Conservation (phyloP, 306 rosid genomes). For the Prunus davidiana region DNA sequence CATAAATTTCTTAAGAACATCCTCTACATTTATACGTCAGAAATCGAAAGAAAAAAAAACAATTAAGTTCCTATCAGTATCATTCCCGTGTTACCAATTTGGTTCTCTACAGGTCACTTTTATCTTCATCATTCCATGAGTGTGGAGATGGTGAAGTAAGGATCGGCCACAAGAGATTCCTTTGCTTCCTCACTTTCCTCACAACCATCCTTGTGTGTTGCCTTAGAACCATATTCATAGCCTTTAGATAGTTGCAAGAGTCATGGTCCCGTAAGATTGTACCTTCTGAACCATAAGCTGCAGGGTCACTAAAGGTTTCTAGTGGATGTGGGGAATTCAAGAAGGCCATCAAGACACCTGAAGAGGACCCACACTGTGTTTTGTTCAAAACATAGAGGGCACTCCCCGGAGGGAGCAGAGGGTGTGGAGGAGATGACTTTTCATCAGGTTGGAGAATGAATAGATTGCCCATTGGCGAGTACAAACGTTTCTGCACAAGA, state of each 20-base stretch:
- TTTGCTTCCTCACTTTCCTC: conserved; percentile 32
- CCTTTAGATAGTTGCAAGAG: conserved; percentile 67
- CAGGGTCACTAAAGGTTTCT: conserved; percentile 63
- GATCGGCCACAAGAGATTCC: conserved; percentile 49
- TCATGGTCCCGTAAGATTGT: conserved; percentile 62
- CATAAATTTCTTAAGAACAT: not conserved
- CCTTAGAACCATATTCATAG: conserved; percentile 43
- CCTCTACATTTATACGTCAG: not conserved
- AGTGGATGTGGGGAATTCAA: conserved; percentile 67
- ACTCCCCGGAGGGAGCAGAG: conserved; percentile 52
- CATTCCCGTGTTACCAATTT: conserved; percentile 25
- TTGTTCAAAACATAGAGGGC: conserved; percentile 47
- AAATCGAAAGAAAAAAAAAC: too few relatives aligned
- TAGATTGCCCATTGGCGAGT: conserved; percentile 68
- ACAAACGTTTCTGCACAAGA: conserved; percentile 57
- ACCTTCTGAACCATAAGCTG: conserved; percentile 73
- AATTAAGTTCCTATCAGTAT: not conserved
- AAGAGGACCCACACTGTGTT: conserved; percentile 41
- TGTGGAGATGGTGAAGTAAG: conserved; percentile 48
- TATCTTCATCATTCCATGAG: conserved; percentile 36
- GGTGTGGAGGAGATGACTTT: conserved; percentile 74
- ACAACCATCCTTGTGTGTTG: conserved; percentile 33
- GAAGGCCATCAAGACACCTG: conserved; percentile 44
- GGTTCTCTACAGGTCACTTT: conserved; percentile 26
- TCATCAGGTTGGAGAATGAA: conserved; percentile 78